phyloP scores from a whole-genome alignment of 768 basidiomycete species.

The Pleurotus platypus region DNA sequence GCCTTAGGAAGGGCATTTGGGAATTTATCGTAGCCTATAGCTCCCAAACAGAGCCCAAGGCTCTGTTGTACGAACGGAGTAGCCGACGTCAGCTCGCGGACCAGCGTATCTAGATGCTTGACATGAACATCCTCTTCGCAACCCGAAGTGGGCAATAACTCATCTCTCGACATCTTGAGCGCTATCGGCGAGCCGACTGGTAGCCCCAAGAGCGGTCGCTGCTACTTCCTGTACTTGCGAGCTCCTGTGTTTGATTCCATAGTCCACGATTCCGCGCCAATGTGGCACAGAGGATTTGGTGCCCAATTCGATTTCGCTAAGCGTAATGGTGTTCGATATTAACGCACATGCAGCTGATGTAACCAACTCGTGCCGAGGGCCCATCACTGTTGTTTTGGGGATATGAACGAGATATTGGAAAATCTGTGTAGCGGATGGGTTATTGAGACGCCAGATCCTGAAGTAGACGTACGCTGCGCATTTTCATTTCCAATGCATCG shows the following conservation, averaged over 20 bases:
- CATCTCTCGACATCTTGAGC: slow-evolving; percentile 67
- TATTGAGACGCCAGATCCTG: not conserved
- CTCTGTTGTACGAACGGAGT: slow-evolving; percentile 64
- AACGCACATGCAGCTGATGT: slow-evolving; percentile 70
- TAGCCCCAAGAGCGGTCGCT: slow-evolving; percentile 61
- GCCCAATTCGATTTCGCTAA: slow-evolving; percentile 42
- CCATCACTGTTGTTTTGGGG: slow-evolving; percentile 55
- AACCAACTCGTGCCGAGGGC: slow-evolving; percentile 68
- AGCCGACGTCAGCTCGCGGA: slow-evolving; percentile 54
- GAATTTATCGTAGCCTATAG: slow-evolving; percentile 59
- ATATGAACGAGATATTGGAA: slow-evolving; percentile 56
- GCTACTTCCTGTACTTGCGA: slow-evolving; percentile 71
- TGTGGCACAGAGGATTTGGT: slow-evolving; percentile 41
- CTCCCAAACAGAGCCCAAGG: slow-evolving; percentile 65
- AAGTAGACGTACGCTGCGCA: slow-evolving; percentile 40
- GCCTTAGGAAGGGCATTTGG: slow-evolving; percentile 51
- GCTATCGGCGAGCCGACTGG: slow-evolving; percentile 70
- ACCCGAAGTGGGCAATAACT: slow-evolving; percentile 31
- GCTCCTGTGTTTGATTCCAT: slow-evolving; percentile 66
- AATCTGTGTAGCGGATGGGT: slow-evolving; percentile 41
- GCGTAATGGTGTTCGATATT: slow-evolving; percentile 63
- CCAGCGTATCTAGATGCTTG: slow-evolving; percentile 41
- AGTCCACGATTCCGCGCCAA: slow-evolving; percentile 71
- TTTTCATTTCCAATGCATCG: slow-evolving; percentile 28
- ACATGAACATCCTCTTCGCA: slow-evolving; percentile 8